Conservation (phyloP, 495 filamentous ascomycete genomes). For the Hypoxylon cercidicola region DNA sequence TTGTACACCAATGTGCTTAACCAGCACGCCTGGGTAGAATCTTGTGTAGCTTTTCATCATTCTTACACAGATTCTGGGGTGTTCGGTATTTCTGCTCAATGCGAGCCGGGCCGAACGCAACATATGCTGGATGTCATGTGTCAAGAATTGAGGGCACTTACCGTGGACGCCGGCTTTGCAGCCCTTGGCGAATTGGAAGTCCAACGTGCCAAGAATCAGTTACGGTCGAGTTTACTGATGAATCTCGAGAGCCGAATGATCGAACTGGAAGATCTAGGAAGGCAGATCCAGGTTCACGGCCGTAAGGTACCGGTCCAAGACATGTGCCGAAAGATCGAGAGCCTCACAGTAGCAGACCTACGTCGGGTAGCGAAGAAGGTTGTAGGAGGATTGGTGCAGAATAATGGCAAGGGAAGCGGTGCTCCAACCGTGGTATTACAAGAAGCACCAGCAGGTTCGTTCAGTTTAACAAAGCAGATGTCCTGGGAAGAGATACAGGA, state of each 20-base stretch:
- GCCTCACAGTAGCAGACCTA: slow-evolving; percentile 82
- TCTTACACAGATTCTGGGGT: slow-evolving; percentile 94
- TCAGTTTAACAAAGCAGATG: slow-evolving; percentile 65
- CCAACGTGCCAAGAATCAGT: slow-evolving; percentile 96
- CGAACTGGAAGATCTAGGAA: slow-evolving; percentile 95
- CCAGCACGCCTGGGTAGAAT: slow-evolving; percentile 96
- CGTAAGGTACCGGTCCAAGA: slow-evolving; percentile 89
- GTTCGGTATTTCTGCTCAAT: slow-evolving; percentile 91
- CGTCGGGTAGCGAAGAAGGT: slow-evolving; percentile 84
- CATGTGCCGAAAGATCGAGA: slow-evolving; percentile 90
- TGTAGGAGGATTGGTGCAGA: slow-evolving; percentile 79
- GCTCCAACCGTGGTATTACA: slow-evolving; percentile 95
- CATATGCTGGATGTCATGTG: slow-evolving; percentile 95
- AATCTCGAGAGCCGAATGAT: slow-evolving; percentile 98
- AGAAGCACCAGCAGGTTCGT: slow-evolving; percentile 72
- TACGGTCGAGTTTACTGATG: slow-evolving; percentile 91
- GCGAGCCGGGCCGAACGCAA: slow-evolving; percentile 75
- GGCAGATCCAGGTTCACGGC: slow-evolving; percentile 95
- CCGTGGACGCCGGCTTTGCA: slow-evolving; percentile 73
- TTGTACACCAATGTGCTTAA: slow-evolving; percentile 98
- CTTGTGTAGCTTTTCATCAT: slow-evolving; percentile 95
- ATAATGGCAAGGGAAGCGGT: slow-evolving; percentile 81
- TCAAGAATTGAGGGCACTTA: slow-evolving; percentile 82
- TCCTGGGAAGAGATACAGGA: slow-evolving; percentile 92
- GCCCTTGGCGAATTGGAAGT: slow-evolving; percentile 83